Percentiles rank a stretch among this genome's conserved stretches.
phyloP scores from a whole-genome alignment of 768 basidiomycete species.

The Termitomyces bulborhizus region DNA sequence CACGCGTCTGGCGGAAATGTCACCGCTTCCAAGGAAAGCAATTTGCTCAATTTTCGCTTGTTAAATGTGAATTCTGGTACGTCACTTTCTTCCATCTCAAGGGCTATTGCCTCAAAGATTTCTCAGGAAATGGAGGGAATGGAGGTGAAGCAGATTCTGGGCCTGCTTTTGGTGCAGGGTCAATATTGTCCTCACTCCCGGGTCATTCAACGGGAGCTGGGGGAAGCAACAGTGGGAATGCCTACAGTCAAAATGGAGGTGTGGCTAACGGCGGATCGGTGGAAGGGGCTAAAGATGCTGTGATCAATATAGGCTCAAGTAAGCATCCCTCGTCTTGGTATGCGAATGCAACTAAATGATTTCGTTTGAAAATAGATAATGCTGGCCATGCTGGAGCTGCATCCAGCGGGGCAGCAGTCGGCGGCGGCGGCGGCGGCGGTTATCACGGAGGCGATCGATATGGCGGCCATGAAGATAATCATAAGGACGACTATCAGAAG shows the following conservation, averaged over 20 bases:
- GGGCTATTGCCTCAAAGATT: neutral
- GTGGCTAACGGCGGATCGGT: slow-evolving; percentile 29
- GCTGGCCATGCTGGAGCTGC: slow-evolving; percentile 29
- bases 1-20: slow-evolving; percentile 27
- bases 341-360: slow-evolving; percentile 2
- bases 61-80: slow-evolving; percentile 23
- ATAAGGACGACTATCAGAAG: neutral
- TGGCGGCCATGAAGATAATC: neutral
- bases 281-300: slow-evolving; percentile 10
- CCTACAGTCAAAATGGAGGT: slow-evolving; percentile 25
- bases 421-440: slow-evolving; percentile 1
- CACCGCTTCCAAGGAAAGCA: neutral
- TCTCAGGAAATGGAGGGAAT: slow-evolving; percentile 21
- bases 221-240: slow-evolving; percentile 17
- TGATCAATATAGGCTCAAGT: slow-evolving; percentile 30
- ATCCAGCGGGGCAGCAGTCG: slow-evolving; percentile 21
- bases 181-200: too few relatives aligned
- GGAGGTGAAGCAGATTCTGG: slow-evolving; percentile 30
- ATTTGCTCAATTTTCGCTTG: slow-evolving; percentile 6
- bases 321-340: slow-evolving; percentile 4
- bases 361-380: slow-evolving; percentile 25
- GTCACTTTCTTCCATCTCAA: slow-evolving; percentile 1
- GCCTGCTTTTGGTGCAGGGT: slow-evolving; percentile 9
- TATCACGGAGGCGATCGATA: neutral
- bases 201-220: slow-evolving; percentile 1